Conservation (phyloP, 495 filamentous ascomycete genomes). For the Penicillium nucicola region DNA sequence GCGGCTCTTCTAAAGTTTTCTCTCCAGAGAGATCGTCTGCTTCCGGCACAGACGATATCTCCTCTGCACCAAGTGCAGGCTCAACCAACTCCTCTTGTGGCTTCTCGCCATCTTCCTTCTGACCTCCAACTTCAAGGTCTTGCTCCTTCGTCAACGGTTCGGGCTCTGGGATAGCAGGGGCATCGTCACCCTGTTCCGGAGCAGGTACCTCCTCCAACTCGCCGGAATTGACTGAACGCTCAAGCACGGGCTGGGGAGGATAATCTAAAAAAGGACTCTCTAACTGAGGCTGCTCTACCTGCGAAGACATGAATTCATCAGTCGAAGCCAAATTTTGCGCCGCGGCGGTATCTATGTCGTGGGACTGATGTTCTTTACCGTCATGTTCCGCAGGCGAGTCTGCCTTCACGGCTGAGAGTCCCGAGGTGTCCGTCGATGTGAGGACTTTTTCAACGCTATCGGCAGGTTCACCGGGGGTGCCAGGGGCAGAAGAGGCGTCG, state of each 20-base stretch:
- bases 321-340: conserved; percentile 45
- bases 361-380: conserved; percentile 51
- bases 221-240: conserved; percentile 22
- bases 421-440: conserved; percentile 21
- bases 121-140: background rate
- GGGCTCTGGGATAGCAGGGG: conserved; percentile 1
- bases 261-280: conserved; percentile 34
- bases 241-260: conserved; percentile 36
- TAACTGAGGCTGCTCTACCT: conserved; percentile 44
- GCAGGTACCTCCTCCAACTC: conserved; percentile 13
- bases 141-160: background rate
- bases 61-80: background rate
- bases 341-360: conserved; percentile 35
- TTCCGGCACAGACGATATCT: conserved; percentile 5
- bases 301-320: conserved; percentile 49
- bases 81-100: conserved; percentile 1
- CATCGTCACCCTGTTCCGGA: conserved; percentile 9
- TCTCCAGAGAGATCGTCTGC: conserved; percentile 11
- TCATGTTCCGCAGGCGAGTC: conserved; percentile 44
- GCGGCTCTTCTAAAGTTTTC: conserved; percentile 2
- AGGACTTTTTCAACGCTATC: conserved; percentile 7
- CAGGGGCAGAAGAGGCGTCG: conserved; percentile 1
- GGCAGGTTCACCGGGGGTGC: conserved; percentile 10
- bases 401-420: conserved; percentile 30
- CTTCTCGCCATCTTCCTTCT: background rate